phyloP scores from a whole-genome alignment of 164 flowering plant species.

The Chimonanthus praecox region DNA sequence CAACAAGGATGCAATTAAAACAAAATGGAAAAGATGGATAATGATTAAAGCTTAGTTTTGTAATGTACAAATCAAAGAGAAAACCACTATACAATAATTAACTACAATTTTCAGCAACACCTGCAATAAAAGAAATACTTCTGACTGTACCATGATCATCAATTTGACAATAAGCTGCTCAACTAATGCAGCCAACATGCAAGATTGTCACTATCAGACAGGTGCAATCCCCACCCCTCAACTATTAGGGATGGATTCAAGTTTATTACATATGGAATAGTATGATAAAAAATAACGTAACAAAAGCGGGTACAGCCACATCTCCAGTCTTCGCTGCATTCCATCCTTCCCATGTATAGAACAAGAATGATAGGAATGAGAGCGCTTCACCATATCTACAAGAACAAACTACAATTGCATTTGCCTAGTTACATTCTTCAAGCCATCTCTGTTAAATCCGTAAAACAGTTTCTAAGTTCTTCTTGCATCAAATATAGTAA shows the following conservation, averaged over 20 bases:
- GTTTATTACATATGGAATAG: background rate
- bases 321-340: background rate
- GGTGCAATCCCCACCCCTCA: background rate
- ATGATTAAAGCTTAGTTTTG: too few relatives aligned
- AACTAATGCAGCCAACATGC: background rate
- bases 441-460: background rate
- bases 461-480: background rate
- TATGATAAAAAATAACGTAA: background rate
- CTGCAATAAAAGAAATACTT: background rate
- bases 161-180: background rate
- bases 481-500: background rate
- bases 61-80: background rate
- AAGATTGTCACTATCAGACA: background rate
- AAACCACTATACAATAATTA: background rate
- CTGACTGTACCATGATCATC: background rate
- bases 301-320: slow-evolving; percentile 2
- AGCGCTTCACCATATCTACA: slow-evolving; percentile 12
- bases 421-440: slow-evolving; percentile 1
- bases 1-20: too few relatives aligned
- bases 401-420: slow-evolving; percentile 7
- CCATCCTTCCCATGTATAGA: background rate
- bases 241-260: background rate
- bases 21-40: too few relatives aligned
- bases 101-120: background rate
- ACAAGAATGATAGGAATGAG: slow-evolving; percentile 6